Base-by-base conservation (phyloP, 2,329 filamentous ascomycete genomes). In the Chrysoporthe puriensis region DNA sequence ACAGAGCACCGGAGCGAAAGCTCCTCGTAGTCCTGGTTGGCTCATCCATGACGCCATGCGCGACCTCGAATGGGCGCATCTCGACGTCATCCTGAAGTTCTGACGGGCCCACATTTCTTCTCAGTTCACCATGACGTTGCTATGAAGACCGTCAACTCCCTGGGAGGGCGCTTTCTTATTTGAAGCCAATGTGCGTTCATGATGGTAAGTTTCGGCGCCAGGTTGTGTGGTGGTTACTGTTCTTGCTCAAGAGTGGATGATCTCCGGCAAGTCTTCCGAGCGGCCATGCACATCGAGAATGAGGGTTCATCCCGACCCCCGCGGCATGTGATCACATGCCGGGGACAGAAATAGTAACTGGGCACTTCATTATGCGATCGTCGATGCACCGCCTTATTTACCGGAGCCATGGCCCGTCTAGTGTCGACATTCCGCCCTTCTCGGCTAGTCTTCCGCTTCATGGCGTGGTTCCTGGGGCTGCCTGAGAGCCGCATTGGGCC, bases 21-120 rank as follows among this genome's bases (percentile, higher is more conserved):
- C 48, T 61, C 65, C 48, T 67, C 13, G 13, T 16, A 40, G 14
- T 32, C 40, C 59, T 43, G n/a, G 36, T 43, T 5, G 57, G 8
- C 57, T 60, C 21, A 13, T 65, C 58, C 61, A 70, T 70, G 66
- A 70, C 68, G 68, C 67, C 62, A 65, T 64, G 66, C 14, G n/a
- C 60, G 52, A 36, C 62, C 14, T 46, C 40, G 40, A 44, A 13
- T 32, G 48, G 26, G 63, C 64, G 54, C 57, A 21, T 46, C 56
- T 42, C 64, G 67, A 69, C 67, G 67, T 69, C 67, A 69, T 69
- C 44, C 50, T 65, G 50, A 50, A 43, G 57, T 62, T 42, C 32
- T 18, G 7, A 32, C 56, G 57, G 64, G n/a, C 67, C 64, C 63
- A 62, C 59, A 42, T 58, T 67, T 66, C 18, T 44, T 43, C 52